Conservation (phyloP, 2,329 filamentous ascomycete genomes). For the Neopestalotiopsis sp. region DNA sequence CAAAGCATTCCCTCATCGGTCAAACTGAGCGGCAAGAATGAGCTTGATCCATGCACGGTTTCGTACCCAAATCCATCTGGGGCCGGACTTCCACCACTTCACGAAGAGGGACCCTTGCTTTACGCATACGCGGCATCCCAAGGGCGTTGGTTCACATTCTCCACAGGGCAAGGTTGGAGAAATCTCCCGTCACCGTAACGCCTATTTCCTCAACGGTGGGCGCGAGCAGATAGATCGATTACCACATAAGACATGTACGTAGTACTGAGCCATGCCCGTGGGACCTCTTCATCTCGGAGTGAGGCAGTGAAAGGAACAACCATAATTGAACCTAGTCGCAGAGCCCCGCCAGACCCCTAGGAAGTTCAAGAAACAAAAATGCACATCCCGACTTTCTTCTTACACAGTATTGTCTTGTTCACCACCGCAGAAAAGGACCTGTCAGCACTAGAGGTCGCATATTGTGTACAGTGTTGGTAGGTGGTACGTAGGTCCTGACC, state of each 20-base stretch:
- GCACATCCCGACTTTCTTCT: background rate
- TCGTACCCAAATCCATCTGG: background rate
- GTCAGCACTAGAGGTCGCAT: background rate
- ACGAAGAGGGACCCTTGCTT: background rate
- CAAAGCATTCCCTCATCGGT: background rate
- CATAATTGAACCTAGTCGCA: background rate
- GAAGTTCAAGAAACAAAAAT: background rate
- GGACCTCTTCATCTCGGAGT: constrained; percentile 1
- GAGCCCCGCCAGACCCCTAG: background rate
- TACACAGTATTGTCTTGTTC: background rate
- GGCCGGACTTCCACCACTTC: background rate
- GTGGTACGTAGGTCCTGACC: background rate
- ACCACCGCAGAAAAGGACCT: background rate
- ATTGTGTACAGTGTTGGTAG: too few relatives aligned
- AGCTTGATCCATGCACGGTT: background rate
- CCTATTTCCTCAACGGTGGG: background rate
- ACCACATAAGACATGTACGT: background rate
- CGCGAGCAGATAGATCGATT: background rate
- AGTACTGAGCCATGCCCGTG: background rate
- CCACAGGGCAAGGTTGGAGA: background rate
- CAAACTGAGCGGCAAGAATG: background rate
- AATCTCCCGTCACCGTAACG: background rate
- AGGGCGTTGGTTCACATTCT: background rate
- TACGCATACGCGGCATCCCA: background rate
- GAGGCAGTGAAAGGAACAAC: background rate